Evolutionary conservation across 2,329 filamentous ascomycete genomes (phyloP), one percentile per base, ranked within the genome.

Genomic region (Talaromyces piceae): DNA sequence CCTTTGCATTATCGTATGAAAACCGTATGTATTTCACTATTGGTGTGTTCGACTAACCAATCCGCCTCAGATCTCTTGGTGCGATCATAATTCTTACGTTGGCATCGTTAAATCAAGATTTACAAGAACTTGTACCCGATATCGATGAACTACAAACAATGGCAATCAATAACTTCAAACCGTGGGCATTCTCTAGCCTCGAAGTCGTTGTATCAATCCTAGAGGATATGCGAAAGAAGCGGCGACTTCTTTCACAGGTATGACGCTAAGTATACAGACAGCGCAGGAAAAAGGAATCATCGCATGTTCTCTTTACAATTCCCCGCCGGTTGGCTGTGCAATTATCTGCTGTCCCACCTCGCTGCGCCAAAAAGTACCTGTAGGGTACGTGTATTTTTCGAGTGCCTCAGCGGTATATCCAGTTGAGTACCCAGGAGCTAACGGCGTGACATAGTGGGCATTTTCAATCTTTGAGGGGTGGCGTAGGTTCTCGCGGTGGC

Each of bases 61-160:
- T 9, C 11, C 20, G n/a, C 6, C 16, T 22, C 44, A 67, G 65
- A 4, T 65, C 63, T 4, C 58, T 67, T 18, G 65, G 62, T 1
- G 64, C 64, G 6, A 54, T 63, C 12, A 60, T 68, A 16, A 59
- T 67, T 18, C 56, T 68, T 3, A 67, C 65, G 2, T 47, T 67
- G n/a, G 60, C 64, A 3, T 67, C 63, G 2, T 57, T 65, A 1
- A 63, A 57, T 37, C 57, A 45, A 3, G 53, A 56, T 25, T 45
- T 66, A 20, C 53, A 53, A 23, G 58, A 63, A 18, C 47, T 67
- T 11, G 63, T 67, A 11, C 57, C 56, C 4, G 65, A 67, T 50
- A 64, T 68, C 44, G 60, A 65, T 31, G 56, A 64, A 16, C 50
- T 52, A n/a, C 48, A 50, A 20, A 44, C 27, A 2, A 44, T 45